A percentile compares a stretch with the other conserved stretches of the same genome.
These are phyloP conservation scores for Domatiomyces catenatus DNA, from an alignment of 2,329 filamentous ascomycete species.

Conservation along the genomic window DNA sequence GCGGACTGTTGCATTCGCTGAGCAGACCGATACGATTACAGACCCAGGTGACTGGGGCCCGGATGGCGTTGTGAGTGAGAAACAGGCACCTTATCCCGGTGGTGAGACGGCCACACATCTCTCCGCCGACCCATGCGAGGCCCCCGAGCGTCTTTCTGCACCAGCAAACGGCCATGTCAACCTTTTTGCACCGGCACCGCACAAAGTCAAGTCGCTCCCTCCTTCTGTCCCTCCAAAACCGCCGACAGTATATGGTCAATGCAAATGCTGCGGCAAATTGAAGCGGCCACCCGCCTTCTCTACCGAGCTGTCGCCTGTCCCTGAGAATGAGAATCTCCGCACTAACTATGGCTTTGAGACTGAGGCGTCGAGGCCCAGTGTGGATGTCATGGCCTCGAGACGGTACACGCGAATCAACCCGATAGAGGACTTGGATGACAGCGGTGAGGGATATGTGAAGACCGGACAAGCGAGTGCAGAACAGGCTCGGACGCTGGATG, in stretches of 20 bases:
- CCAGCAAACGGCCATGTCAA: not conserved
- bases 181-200: not conserved
- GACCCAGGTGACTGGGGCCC: not conserved
- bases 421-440: constrained; percentile 10
- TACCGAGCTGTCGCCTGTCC: constrained; percentile 13
- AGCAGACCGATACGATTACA: not conserved
- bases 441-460: not conserved
- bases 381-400: constrained; percentile 6
- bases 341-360: constrained; percentile 17
- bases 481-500: not conserved
- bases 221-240: not conserved
- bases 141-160: not conserved
- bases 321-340: constrained; percentile 16
- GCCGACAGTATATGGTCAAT: constrained; percentile 9
- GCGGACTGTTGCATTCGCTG: not conserved
- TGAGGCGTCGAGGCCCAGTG: constrained; percentile 4
- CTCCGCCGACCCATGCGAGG: not conserved
- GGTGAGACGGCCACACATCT: constrained; percentile 7
- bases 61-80: not conserved
- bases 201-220: not conserved
- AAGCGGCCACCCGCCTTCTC: constrained; percentile 10
- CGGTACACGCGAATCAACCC: constrained; percentile 15
- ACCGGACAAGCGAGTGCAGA: constrained; percentile 14
- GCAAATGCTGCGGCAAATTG: constrained; percentile 16
- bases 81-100: not conserved